Base-by-base conservation (phyloP, 1,284 basidiomycete genomes). In the Neotropicomus parvogracilis region DNA sequence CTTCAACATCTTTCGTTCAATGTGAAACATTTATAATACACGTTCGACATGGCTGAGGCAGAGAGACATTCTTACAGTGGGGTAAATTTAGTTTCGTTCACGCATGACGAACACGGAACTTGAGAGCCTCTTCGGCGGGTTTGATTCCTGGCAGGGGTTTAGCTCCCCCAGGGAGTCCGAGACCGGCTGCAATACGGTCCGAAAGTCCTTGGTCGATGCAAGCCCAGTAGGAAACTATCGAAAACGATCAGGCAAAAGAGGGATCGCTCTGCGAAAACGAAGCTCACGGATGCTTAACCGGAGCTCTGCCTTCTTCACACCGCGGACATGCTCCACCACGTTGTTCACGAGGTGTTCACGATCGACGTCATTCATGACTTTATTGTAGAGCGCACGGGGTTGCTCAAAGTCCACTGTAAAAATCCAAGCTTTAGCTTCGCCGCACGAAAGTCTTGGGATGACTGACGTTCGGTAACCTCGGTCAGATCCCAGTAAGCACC, bases 381-480 rank as follows among this genome's bases (percentile, higher is more conserved):
- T 84, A 54, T 70, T 63, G 79, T 83, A 95, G 38, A 97, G 73
- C 13, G 75, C 81, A 50, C 91, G 81, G 7, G 94, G 91, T 63
- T 94, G 91, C 71, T 91, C 88, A 63, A 97, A 97, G 77, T 97
- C 93, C 60, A 89, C 81, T 85, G 62, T 46, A 26, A 9, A n/a
- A 20, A 31, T 36, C 32, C 32, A 56, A 36, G 26, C 12, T 54
- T 27, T 1, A 6, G 19, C 38, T 9, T 26, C 26, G 4, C 35
- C 7, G 13, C 4, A n/a, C 12, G 11, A 32, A n/a, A 37, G 26
- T n/a, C n/a, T 11, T 4, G 8, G 16, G n/a, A 37, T 44, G n/a
- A 73, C 86, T 58, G 57, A 88, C 87, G 77, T 60, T 91, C 88
- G 29, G 83, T 87, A 62, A 94, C 75, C 65, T 84, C 83, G 60